A percentile compares a stretch with the other conserved stretches of the same genome.
Evolutionary conservation across 371 early-diverging fungal genomes (phyloP).

Genomic region (Chytridium lagenaria): DNA sequence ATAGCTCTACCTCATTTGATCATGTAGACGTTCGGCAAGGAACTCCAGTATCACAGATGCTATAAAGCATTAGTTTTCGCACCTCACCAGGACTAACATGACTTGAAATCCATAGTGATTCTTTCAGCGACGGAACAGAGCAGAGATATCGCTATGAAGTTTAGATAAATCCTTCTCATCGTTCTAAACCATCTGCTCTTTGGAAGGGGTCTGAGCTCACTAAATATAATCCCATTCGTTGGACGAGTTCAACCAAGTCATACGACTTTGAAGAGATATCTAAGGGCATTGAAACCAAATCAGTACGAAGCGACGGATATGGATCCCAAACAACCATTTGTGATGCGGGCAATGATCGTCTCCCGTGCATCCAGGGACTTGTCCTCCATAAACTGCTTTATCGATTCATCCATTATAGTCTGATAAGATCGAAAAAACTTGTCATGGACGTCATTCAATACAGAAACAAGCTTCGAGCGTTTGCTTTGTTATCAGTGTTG

Average conservation of each 20-base stretch:
- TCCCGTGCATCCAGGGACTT: background rate
- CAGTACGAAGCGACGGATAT: background rate
- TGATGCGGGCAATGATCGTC: background rate
- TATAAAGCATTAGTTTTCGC: constrained; percentile 17
- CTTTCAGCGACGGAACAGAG: background rate
- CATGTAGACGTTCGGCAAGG: constrained; percentile 53
- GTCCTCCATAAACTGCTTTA: background rate
- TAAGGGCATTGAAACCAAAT: background rate
- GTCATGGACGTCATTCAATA: background rate
- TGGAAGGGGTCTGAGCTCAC: constrained; percentile 82
- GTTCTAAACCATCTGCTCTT: constrained; percentile 79
- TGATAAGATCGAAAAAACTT: background rate
- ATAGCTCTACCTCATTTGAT: constrained; percentile 43
- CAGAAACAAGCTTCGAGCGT: background rate
- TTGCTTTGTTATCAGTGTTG: background rate
- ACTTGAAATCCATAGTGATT: background rate
- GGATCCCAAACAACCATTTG: background rate
- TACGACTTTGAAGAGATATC: background rate
- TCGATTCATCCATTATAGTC: background rate
- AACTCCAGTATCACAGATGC: constrained; percentile 53
- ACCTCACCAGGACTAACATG: constrained; percentile 18
- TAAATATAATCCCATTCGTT: constrained; percentile 76
- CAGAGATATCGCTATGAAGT: background rate
- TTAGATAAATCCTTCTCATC: background rate
- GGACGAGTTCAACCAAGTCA: constrained; percentile 63